phyloP scores from a whole-genome alignment of 768 basidiomycete genomes.

The Hemileccinum impolitum region DNA sequence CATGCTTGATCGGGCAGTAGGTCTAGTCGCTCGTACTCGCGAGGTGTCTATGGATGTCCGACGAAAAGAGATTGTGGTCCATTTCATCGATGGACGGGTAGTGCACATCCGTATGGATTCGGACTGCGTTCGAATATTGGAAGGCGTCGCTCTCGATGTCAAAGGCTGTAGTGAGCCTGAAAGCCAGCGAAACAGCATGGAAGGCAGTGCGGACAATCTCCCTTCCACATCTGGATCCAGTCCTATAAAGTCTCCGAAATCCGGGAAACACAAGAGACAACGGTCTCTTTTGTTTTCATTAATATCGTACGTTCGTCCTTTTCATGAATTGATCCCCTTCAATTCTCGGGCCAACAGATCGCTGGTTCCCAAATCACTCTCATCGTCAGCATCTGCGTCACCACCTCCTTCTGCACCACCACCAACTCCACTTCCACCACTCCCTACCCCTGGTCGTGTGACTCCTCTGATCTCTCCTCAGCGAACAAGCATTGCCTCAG shows the following conservation, averaged over 20 bases:
- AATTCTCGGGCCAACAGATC: slow-evolving; percentile 16
- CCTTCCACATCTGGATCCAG: slow-evolving; percentile 3
- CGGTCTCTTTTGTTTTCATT: slow-evolving; percentile 69
- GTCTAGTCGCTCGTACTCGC: slow-evolving; percentile 50
- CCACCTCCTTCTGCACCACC: slow-evolving; percentile 26
- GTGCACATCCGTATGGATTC: slow-evolving; percentile 47
- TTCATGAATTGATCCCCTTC: not conserved
- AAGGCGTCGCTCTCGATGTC: slow-evolving; percentile 52
- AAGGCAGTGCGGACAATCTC: slow-evolving; percentile 24
- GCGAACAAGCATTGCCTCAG: slow-evolving; percentile 4
- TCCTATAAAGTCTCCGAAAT: slow-evolving; percentile 32
- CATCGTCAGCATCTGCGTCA: slow-evolving; percentile 17
- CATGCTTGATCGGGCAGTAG: slow-evolving; percentile 58
- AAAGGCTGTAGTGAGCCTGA: slow-evolving; percentile 41
- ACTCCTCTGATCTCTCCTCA: slow-evolving; percentile 26
- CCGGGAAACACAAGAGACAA: slow-evolving; percentile 61
- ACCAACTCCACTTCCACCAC: slow-evolving; percentile 28
- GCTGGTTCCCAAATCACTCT: slow-evolving; percentile 32
- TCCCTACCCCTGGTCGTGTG: slow-evolving; percentile 26
- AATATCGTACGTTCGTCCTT: slow-evolving; percentile 43
- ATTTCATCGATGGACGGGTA: slow-evolving; percentile 54
- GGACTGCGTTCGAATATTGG: slow-evolving; percentile 43
- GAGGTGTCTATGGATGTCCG: slow-evolving; percentile 64
- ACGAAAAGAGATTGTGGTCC: slow-evolving; percentile 43
- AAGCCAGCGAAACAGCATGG: slow-evolving; percentile 30